Evolutionary conservation across 164 flowering plant genomes (phyloP).

Genomic region (Taxillus chinensis): DNA sequence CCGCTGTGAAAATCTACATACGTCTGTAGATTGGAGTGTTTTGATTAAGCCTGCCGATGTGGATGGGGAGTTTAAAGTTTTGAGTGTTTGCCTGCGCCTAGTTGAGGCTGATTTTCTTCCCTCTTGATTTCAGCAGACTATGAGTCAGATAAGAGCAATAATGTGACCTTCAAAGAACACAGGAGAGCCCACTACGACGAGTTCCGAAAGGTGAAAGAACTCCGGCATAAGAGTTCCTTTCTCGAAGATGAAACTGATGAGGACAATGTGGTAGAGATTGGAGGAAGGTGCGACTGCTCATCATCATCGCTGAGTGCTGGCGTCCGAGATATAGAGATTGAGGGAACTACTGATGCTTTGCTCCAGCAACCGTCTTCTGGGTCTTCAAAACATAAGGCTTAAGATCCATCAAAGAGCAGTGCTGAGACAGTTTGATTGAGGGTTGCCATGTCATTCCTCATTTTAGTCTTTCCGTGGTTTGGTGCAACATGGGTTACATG

Average conservation of each 20-base stretch:
- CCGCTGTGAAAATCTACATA: no score
- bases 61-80: no score
- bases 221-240: slow-evolving; percentile 39
- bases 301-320: slow-evolving; percentile 37
- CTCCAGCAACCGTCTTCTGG: slow-evolving; percentile 7
- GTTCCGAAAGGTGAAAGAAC: slow-evolving; percentile 71
- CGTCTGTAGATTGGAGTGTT: no score
- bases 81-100: no score
- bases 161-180: slow-evolving; percentile 58
- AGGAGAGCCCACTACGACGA: slow-evolving; percentile 86
- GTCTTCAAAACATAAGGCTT: slow-evolving; percentile 17
- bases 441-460: background rate
- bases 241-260: slow-evolving; percentile 47
- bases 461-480: no score
- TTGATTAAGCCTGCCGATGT: no score
- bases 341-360: slow-evolving; percentile 13
- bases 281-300: slow-evolving; percentile 10
- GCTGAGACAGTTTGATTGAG: background rate
- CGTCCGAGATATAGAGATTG: slow-evolving; percentile 33
- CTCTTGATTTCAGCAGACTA: slow-evolving; percentile 17
- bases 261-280: slow-evolving; percentile 12
- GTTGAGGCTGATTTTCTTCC: background rate
- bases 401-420: slow-evolving; percentile 4
- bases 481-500: no score
- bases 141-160: slow-evolving; percentile 30